These are phyloP conservation scores for Gaultheria prostrata DNA, from an alignment of 148 eudicot species.

Conservation along the genomic window DNA sequence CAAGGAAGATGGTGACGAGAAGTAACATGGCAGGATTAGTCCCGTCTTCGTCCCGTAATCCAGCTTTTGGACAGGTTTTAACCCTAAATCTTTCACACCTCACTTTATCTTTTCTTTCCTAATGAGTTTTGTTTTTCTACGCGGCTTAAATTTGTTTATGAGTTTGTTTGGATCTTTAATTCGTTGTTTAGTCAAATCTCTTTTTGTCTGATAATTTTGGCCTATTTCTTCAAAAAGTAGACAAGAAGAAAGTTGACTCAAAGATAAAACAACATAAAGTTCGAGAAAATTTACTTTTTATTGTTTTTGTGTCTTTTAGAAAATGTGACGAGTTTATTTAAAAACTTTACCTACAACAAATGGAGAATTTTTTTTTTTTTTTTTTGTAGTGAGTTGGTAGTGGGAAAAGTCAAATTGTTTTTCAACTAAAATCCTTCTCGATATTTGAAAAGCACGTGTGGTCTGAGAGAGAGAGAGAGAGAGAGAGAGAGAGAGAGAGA, in stretches of 20 bases:
- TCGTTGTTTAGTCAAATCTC: not conserved
- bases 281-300: not conserved
- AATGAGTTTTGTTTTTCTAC: too few species aligned
- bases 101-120: too few species aligned
- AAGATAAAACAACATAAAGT: not conserved
- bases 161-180: not conserved
- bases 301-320: not conserved
- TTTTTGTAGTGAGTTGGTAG: not conserved
- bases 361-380: not conserved
- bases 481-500: too few species aligned
- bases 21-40: not conserved
- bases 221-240: not conserved
- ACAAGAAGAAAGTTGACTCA: not conserved
- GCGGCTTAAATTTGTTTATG: not conserved
- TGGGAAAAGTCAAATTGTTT: conserved; percentile 6
- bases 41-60: not conserved
- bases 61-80: not conserved
- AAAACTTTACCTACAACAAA: not conserved
- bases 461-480: not conserved
- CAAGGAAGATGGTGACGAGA: not conserved
- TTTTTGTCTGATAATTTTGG: not conserved
- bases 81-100: too few species aligned
- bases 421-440: conserved; percentile 13
- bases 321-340: not conserved
- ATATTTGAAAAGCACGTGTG: not conserved